phyloP scores from a whole-genome alignment of 2,329 filamentous ascomycete species.

The Pseudocercospora crystallina region DNA sequence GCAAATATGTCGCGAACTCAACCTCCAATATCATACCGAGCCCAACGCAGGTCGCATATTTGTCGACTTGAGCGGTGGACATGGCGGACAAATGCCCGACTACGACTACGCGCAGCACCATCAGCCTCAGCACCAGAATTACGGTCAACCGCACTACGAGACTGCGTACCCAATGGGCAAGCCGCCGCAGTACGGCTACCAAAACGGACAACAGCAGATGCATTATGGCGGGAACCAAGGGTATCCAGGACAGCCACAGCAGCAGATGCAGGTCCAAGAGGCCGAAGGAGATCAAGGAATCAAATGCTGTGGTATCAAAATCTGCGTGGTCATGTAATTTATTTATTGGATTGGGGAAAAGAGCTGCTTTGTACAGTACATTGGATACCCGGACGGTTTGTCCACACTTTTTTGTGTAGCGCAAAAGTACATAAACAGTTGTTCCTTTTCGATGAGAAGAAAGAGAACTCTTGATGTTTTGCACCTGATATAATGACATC shows the following conservation, averaged over 20 bases:
- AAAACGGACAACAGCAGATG: slow-evolving; percentile 40
- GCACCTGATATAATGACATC: too few species aligned
- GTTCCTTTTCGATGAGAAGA: too few species aligned
- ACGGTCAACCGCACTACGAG: slow-evolving; percentile 43
- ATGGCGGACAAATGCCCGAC: slow-evolving; percentile 47
- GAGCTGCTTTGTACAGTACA: too few species aligned
- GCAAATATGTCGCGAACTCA: slow-evolving; percentile 76
- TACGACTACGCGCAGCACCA: slow-evolving; percentile 42
- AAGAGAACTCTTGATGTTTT: too few species aligned
- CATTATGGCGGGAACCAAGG: slow-evolving; percentile 41
- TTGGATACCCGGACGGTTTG: too few species aligned
- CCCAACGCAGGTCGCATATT: slow-evolving; percentile 88
- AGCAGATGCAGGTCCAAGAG: slow-evolving; percentile 39
- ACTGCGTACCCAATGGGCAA: slow-evolving; percentile 40
- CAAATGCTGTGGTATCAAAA: slow-evolving; percentile 36
- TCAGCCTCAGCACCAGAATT: slow-evolving; percentile 35
- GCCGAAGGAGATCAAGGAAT: slow-evolving; percentile 29
- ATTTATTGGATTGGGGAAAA: background rate
- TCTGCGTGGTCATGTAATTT: slow-evolving; percentile 36
- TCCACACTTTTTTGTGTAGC: too few species aligned
- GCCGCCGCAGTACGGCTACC: slow-evolving; percentile 37
- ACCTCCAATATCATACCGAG: slow-evolving; percentile 80
- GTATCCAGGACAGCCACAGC: slow-evolving; percentile 43
- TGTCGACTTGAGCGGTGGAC: slow-evolving; percentile 72
- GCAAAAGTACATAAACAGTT: too few species aligned